These are phyloP conservation scores for Cladosporium sp. DNA, from an alignment of 2,329 filamentous ascomycete species.

Conservation along the genomic window DNA sequence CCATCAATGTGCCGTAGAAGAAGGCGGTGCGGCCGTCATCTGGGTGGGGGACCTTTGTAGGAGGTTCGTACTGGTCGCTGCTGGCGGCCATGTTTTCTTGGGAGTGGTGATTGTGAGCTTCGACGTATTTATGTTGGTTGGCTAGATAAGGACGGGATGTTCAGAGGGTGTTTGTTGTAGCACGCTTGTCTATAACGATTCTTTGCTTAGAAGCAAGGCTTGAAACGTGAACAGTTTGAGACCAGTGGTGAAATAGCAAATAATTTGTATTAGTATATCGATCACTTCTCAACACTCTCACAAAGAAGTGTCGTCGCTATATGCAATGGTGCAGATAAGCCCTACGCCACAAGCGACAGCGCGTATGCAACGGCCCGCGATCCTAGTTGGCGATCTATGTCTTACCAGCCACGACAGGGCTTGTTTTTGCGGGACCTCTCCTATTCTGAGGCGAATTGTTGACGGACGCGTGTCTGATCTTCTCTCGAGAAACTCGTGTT, in stretches of 20 bases:
- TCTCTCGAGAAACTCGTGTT: not conserved
- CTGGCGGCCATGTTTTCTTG: not conserved
- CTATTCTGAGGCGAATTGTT: conserved; percentile 5
- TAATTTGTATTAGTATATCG: not conserved
- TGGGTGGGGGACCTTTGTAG: not conserved
- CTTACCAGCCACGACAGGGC: conserved; percentile 9
- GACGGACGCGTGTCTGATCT: not conserved
- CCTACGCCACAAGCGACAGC: conserved; percentile 20
- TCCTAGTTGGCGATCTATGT: conserved; percentile 16
- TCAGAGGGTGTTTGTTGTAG: not conserved
- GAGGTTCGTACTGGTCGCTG: not conserved
- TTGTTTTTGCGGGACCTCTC: conserved; percentile 13
- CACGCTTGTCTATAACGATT: not conserved
- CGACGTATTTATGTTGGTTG: not conserved
- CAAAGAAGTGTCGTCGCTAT: conserved; percentile 17
- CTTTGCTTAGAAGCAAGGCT: not conserved
- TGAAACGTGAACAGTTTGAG: not conserved
- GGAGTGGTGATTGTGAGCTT: not conserved
- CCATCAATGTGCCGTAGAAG: conserved; percentile 76
- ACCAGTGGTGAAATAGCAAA: not conserved
- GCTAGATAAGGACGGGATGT: not conserved
- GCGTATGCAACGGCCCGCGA: conserved; percentile 17
- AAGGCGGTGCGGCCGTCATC: conserved; percentile 54
- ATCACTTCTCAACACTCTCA: not conserved
- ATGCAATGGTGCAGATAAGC: conserved; percentile 17